Conservation (phyloP, 169 alveolate species). For the Plasmodium adleri region DNA sequence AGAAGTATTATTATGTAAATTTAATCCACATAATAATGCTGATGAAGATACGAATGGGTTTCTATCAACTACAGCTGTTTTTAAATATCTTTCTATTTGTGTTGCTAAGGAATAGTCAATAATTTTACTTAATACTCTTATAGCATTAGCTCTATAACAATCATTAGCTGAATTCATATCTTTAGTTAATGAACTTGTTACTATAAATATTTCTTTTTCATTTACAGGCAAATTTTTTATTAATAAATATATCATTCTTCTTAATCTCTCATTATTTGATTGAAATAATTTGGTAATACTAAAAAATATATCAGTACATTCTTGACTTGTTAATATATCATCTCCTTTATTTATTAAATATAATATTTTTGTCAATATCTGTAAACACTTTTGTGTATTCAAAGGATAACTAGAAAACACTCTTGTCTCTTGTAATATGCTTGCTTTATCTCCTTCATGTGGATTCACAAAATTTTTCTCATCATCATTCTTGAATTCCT, state of each 20-base stretch:
- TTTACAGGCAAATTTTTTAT: constrained; percentile 93
- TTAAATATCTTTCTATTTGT: constrained; percentile 95
- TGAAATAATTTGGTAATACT: constrained; percentile 96
- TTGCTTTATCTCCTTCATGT: constrained; percentile 86
- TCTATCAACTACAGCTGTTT: constrained; percentile 94
- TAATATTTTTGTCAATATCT: constrained; percentile 88
- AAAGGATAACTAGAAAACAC: constrained; percentile 91
- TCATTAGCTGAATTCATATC: constrained; percentile 95
- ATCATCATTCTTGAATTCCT: constrained; percentile 39
- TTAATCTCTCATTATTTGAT: constrained; percentile 90
- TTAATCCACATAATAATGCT: constrained; percentile 94
- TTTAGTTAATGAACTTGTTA: constrained; percentile 95
- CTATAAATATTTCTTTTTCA: constrained; percentile 95
- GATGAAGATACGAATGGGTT: constrained; percentile 94
- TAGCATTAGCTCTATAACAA: constrained; percentile 96
- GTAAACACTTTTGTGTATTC: constrained; percentile 88
- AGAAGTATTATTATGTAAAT: constrained; percentile 90
- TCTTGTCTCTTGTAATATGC: constrained; percentile 91
- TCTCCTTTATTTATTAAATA: constrained; percentile 88
- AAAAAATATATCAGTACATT: constrained; percentile 93
- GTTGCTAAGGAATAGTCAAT: constrained; percentile 94
- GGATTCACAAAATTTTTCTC: constrained; percentile 67
- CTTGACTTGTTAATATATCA: constrained; percentile 92
- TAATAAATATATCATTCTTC: constrained; percentile 93
- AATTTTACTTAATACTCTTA: constrained; percentile 95